Percentiles rank a stretch among this genome's conserved stretches.
Conservation (phyloP, 495 filamentous ascomycete genomes). For the Tuber magnatum region DNA sequence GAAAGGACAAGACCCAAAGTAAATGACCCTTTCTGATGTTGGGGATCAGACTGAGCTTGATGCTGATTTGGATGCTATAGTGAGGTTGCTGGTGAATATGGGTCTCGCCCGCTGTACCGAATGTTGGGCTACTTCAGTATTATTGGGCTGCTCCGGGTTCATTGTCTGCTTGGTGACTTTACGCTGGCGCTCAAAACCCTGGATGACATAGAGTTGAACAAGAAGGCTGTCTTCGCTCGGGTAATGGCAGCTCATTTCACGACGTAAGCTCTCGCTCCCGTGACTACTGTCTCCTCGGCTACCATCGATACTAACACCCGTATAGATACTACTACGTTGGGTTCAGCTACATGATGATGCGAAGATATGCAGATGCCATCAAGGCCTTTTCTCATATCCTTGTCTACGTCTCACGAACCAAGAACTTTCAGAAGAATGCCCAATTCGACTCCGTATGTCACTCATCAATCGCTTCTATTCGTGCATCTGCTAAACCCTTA, state of each 20-base stretch:
- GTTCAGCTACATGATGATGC: conserved; percentile 99
- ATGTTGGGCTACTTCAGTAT: conserved; percentile 99
- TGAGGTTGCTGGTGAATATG: conserved; percentile 86
- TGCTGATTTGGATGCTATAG: conserved; percentile 25
- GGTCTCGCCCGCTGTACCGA: conserved; percentile 82
- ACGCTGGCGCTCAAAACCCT: conserved; percentile 96
- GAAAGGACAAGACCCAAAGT: conserved; percentile 73
- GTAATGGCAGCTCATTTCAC: conserved; percentile 99
- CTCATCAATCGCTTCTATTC: background rate
- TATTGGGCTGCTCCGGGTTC: conserved; percentile 90
- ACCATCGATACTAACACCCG: background rate
- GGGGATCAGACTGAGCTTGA: background rate
- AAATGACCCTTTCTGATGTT: background rate
- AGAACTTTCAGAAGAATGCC: conserved; percentile 98
- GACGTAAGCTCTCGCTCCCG: conserved; percentile 46
- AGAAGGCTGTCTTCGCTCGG: conserved; percentile 99
- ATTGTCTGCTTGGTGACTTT: conserved; percentile 95
- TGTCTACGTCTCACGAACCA: conserved; percentile 96
- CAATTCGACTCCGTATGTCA: conserved; percentile 69
- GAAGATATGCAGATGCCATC: conserved; percentile 96
- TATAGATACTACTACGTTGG: conserved; percentile 90
- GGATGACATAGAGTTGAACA: conserved; percentile 98
- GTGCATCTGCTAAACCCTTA: background rate
- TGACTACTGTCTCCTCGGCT: background rate
- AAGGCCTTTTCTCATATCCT: conserved; percentile 99